Evolutionary conservation across 2,329 filamentous ascomycete genomes (phyloP).

Genomic region (Penicillium sp.): DNA sequence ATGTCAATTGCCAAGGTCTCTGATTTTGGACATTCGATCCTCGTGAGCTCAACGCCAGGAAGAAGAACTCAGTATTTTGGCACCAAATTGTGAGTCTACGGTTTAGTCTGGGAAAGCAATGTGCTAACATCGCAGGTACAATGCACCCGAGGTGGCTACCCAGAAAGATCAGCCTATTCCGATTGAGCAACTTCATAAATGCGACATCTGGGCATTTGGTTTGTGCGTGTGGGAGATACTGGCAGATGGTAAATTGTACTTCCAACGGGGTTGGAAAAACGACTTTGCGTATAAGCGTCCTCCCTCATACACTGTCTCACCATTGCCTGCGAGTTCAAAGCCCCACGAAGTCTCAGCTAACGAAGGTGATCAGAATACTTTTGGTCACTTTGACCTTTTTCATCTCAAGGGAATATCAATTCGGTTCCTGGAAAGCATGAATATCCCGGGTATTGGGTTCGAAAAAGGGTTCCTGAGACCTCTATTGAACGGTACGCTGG

Average conservation of each 20-base stretch:
- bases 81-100: slow-evolving; percentile 9
- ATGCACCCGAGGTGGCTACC: slow-evolving; percentile 11
- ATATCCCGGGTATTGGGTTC: slow-evolving; percentile 9
- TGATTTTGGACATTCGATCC: slow-evolving; percentile 28
- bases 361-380: slow-evolving; percentile 1
- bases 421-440: slow-evolving; percentile 4
- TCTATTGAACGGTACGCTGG: slow-evolving; percentile 4
- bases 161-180: slow-evolving; percentile 11
- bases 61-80: slow-evolving; percentile 8
- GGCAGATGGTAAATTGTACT: slow-evolving; percentile 9
- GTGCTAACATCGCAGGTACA: slow-evolving; percentile 8
- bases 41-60: slow-evolving; percentile 5
- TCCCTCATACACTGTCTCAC: not conserved
- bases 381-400: slow-evolving; percentile 6
- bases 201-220: slow-evolving; percentile 18
- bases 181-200: slow-evolving; percentile 15
- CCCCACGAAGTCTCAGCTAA: not conserved
- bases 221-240: slow-evolving; percentile 17
- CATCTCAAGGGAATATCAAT: slow-evolving; percentile 1
- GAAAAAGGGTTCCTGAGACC: slow-evolving; percentile 12
- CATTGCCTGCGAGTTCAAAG: not conserved
- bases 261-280: slow-evolving; percentile 3
- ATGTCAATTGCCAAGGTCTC: slow-evolving; percentile 25
- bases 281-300: not conserved
- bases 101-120: not conserved